A percentile compares a stretch with the other conserved stretches of the same genome.
Evolutionary conservation across 257 asterid genomes (phyloP).

Genomic region (Plantago ovata): DNA sequence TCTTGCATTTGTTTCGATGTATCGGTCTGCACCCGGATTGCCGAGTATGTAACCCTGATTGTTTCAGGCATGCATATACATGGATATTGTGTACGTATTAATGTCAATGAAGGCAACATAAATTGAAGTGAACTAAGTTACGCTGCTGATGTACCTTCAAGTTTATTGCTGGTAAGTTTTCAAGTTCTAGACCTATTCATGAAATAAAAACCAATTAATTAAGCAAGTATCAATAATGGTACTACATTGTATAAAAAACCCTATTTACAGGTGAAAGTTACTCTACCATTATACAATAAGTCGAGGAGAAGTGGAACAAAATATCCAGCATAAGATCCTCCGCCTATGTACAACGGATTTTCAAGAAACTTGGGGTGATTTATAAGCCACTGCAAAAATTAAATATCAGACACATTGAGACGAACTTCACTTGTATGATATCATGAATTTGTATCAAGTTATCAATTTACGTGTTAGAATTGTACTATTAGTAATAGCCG

Average conservation of each 20-base stretch:
- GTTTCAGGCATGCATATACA: too few species aligned
- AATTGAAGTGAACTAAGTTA: neutral
- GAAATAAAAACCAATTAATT: neutral
- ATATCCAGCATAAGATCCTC: constrained; percentile 23
- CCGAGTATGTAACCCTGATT: constrained; percentile 22
- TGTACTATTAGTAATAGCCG: too few species aligned
- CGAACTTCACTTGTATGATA: too few species aligned
- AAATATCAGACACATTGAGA: too few species aligned
- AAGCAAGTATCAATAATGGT: neutral
- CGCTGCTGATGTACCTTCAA: constrained; percentile 17
- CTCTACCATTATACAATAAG: constrained; percentile 14
- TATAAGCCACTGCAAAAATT: constrained; percentile 32
- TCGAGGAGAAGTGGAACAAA: constrained; percentile 12
- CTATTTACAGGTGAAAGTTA: neutral
- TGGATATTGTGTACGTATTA: neutral
- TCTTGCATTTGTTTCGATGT: constrained; percentile 9
- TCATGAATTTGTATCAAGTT: too few species aligned
- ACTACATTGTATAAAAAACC: neutral
- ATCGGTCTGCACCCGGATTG: constrained; percentile 12
- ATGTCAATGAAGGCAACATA: neutral
- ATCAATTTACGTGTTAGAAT: too few species aligned
- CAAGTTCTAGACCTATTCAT: constrained; percentile 12
- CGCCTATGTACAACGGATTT: constrained; percentile 24
- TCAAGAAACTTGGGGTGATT: constrained; percentile 18
- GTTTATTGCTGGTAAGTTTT: constrained; percentile 4